Evolutionary conservation across 768 basidiomycete genomes (phyloP), one percentile per base, ranked within the genome.

Genomic region (Hypsizygus marmoreus): DNA sequence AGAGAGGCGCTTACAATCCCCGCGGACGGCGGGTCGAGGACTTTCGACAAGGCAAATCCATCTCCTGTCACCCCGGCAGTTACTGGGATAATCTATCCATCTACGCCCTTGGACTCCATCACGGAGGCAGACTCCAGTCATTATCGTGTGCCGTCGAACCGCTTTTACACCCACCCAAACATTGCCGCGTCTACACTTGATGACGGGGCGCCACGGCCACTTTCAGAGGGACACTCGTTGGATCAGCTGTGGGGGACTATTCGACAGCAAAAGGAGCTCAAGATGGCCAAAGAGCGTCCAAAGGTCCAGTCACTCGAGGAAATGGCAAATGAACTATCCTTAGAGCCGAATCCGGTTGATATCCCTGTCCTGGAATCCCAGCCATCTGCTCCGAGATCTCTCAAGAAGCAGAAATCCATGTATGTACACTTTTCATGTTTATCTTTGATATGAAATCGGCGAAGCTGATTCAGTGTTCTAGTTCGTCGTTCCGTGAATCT

Each of bases 291-390:
- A 54, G 76, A 82, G 55, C 80, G 79, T 40, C 76, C 81, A 23
- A 88, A 88, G 63, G 82, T 88, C 34, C 79, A 81, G 61, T 88
- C 85, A 16, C 72, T 88, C 16, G 84, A 83, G 59, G 73, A 69
- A 48, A 52, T 63, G 9, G 63, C 58, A 22, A 65, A 69, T 37
- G 71, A 74, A 31, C 51, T 70, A 25, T 62, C 69, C 25, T 48
- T 61, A 22, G 69, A 73, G 8, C 62, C 57, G 29, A 64, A 65
- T 29, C 61, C 61, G 38, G 61, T 72, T 53, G 68, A 67, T 34
- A 67, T 72, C 23, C 70, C 71, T 8, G 58, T 68, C 44, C 47
- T 68, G 55, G 68, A 71, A 56, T 64, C 73, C 5, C 67, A 67
- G 37, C 54, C 52, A 24, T 64, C 72, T 53, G 56, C 66, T 32